Base-by-base conservation (phyloP, 1,284 basidiomycete genomes). In the Sphagnurus paluster region DNA sequence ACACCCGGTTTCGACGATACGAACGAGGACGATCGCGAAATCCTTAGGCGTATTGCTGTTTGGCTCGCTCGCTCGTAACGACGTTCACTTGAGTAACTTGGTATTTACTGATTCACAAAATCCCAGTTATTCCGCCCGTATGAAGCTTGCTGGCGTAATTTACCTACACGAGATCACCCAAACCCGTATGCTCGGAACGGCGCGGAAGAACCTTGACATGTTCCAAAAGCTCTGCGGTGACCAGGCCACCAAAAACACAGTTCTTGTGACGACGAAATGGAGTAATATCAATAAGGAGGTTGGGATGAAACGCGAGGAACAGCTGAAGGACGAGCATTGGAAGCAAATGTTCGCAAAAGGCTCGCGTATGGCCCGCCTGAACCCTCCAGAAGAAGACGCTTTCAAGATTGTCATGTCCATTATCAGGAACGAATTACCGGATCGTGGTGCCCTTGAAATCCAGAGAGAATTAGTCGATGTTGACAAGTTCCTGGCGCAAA, bases 151-250 rank as follows among this genome's bases (percentile, higher is more conserved):
- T 10, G 61, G 62, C 2, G 46, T 64, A 17, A 39, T 64, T 5
- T 60, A 61, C 40, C 52, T 64, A 6, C 56, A 61, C 33, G 51
- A 56, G n/a, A 63, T 64, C 16, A 57, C 55, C 5, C 56, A 58
- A n/a, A 48, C 50, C 17, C 58, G 61, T 7, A 55, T 62, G 52
- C 53, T 53, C 3, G 57, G 57, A 2, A 56, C 58, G 0, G 45
- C 50, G 10, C 46, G 51, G 5, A 49, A 40, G 25, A 61, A 62
- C 41, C 42, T 63, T 9, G 52, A 53, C 4, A 41, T 63, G 37
- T 59, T 64, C 42, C 40, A 46, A 17, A 53, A 54, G 25, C 36
- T 64, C 2, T 58, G 57, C 33, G 61, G 61, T 4, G 29, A 45
- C 2, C 40, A 47, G 9, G 56, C 56, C 0, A 45, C 53, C 4